Base-by-base conservation (phyloP, 805 yeast species). In the Lipomyces japonicus region DNA sequence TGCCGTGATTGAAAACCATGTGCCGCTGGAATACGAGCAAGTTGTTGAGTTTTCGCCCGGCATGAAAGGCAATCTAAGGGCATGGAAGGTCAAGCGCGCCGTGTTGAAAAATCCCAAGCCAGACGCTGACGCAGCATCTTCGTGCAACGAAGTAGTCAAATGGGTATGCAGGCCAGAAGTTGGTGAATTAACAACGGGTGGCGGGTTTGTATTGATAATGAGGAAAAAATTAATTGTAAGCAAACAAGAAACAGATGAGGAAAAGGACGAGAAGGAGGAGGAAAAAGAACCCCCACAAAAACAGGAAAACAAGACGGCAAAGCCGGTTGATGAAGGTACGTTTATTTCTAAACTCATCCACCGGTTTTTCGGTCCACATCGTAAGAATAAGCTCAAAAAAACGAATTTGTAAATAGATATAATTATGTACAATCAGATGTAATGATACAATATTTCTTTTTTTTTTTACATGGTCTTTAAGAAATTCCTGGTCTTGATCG, bases 401-500 rank as follows among this genome's bases (percentile, higher is more conserved):
- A 14, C 10, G 12, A 6, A 34, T 34, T 12, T 14, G n/a, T 34
- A 34, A 6, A 34, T n/a, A 34, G 10, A 19, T 34, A 34, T 34
- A 34, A 7, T 7, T 28, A 28, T 28, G 16, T 34, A 34, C 37
- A 34, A n/a, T n/a, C n/a, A n/a, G n/a, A n/a, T n/a, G n/a, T n/a
- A n/a, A n/a, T n/a, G n/a, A n/a, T n/a, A n/a, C n/a, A n/a, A n/a
- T n/a, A n/a, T n/a, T n/a, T n/a, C n/a, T n/a, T n/a, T n/a, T n/a
- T n/a, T n/a, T n/a, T n/a, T n/a, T 34, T 34, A 18, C 55, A 54
- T 46, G 23, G 78, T 78, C 31, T 81, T 72, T 69, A 85, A 70
- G 70, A 89, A 90, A 75, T 90, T 90, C 65, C 79, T 82, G 63
- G 78, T 77, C 69, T 87, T 89, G 64, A 88, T 86, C 59, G 73